Base-by-base conservation (phyloP, 805 yeast genomes). In the Candida berthetii region DNA sequence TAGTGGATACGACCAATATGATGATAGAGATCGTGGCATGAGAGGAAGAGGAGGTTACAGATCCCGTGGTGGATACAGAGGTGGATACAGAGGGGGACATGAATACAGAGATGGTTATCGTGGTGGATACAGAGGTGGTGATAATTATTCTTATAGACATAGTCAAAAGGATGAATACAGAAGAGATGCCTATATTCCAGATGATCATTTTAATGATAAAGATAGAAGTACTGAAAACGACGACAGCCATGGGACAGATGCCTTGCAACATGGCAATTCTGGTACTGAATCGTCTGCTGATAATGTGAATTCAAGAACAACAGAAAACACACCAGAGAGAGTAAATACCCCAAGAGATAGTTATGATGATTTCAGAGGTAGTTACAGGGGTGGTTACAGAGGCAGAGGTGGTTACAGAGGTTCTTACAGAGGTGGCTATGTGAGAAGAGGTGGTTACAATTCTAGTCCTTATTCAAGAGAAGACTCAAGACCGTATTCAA, bases 381-480 rank as follows among this genome's bases (percentile, higher is more conserved):
- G 22, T 17, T 14, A 7, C 4, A 37, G 36, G 25, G 37, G 34
- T 6, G 37, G 22, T 15, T 39, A 31, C 20, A 29, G 35, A 17
- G 39, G 43, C 14, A 19, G 42, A 34, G 43, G 41, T 27, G 35
- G 42, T 9, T 42, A 40, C 15, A 33, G 44, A 11, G 42, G 42
- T 7, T 27, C 22, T 18, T 32, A 28, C 24, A 36, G 42, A 17
- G 41, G 45, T 22, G 47, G 42, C 3, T 37, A 31, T 17, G 11
- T 16, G 15, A 29, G 38, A 34, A 24, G 43, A 28, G 39, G 42
- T 10, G 36, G 40, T 4, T 25, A 31, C 7, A 25, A 34, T 29
- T 14, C 19, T 1, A 29, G 35, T 17, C 18, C n/a, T 15, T 22
- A 25, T 14, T 9, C 11, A 25, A 32, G 16, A 19, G 20, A 19